These are phyloP conservation scores for Perilla frutescens DNA, from an alignment of 257 asterid species.

Conservation along the genomic window DNA sequence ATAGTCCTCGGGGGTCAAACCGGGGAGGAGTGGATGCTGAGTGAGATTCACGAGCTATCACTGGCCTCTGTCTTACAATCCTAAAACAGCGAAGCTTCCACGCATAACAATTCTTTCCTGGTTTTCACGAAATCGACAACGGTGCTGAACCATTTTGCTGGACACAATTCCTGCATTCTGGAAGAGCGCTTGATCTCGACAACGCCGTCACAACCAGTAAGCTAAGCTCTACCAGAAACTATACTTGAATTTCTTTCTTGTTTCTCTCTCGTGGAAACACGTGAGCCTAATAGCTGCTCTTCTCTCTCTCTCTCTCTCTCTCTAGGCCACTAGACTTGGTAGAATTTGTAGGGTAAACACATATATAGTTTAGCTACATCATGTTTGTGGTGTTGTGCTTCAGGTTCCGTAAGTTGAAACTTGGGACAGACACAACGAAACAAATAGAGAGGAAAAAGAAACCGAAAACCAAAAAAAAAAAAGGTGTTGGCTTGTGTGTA, in stretches of 20 bases:
- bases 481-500: slow-evolving; percentile 27
- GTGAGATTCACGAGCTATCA: slow-evolving; percentile 53
- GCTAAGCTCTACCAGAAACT: slow-evolving; percentile 5
- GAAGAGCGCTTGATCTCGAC: slow-evolving; percentile 19
- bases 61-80: slow-evolving; percentile 47
- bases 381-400: slow-evolving; percentile 37
- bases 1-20: slow-evolving; percentile 57
- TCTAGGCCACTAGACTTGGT: slow-evolving; percentile 41
- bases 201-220: slow-evolving; percentile 6
- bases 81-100: slow-evolving; percentile 6
- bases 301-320: neutral
- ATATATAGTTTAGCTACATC: slow-evolving; percentile 35
- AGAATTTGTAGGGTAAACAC: slow-evolving; percentile 36
- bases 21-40: slow-evolving; percentile 59
- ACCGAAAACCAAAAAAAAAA: neutral
- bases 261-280: slow-evolving; percentile 26
- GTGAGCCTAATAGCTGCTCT: slow-evolving; percentile 28
- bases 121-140: neutral
- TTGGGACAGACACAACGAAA: slow-evolving; percentile 28
- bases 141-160: neutral
- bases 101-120: slow-evolving; percentile 9
- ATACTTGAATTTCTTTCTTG: slow-evolving; percentile 25
- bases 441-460: slow-evolving; percentile 1
- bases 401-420: slow-evolving; percentile 40
- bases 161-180: slow-evolving; percentile 21